Evolutionary conservation across 352 stramenopile species (phyloP).

Genomic region (Vaucheria bursata): DNA sequence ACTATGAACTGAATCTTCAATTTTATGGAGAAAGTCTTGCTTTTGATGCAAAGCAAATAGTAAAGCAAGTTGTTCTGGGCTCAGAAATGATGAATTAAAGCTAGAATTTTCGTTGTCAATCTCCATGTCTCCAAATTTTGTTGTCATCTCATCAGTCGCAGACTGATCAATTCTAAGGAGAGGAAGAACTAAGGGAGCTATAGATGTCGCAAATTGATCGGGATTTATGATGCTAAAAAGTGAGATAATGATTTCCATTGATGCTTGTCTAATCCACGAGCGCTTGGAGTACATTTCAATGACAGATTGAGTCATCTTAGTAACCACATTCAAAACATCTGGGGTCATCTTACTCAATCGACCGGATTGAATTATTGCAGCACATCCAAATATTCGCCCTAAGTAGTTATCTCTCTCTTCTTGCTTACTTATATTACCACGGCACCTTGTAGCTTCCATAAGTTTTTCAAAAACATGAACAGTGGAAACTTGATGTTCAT

Average conservation of each 20-base stretch:
- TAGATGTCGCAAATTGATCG: not conserved
- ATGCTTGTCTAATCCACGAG: slow-evolving; percentile 31
- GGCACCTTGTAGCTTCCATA: slow-evolving; percentile 64
- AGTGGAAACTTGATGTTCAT: slow-evolving; percentile 50
- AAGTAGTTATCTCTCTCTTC: slow-evolving; percentile 82
- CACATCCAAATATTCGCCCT: slow-evolving; percentile 70
- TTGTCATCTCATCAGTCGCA: not conserved
- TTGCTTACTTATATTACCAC: slow-evolving; percentile 73
- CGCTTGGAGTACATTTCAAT: slow-evolving; percentile 25
- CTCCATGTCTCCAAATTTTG: not conserved
- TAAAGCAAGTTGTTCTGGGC: not conserved
- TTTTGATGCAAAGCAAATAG: not conserved
- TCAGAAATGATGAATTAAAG: too few relatives aligned
- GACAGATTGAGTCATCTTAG: slow-evolving; percentile 12
- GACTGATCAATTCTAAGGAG: slow-evolving; percentile 18
- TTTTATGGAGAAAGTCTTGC: too few relatives aligned
- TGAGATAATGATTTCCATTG: slow-evolving; percentile 17
- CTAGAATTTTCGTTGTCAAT: too few relatives aligned
- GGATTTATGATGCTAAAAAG: slow-evolving; percentile 1
- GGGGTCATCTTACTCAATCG: slow-evolving; percentile 47
- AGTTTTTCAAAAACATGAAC: slow-evolving; percentile 52
- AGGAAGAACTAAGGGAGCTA: slow-evolving; percentile 25
- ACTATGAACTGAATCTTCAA: too few relatives aligned
- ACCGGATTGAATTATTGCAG: slow-evolving; percentile 66
- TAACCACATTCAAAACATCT: slow-evolving; percentile 9